Evolutionary conservation across 2,329 filamentous ascomycete genomes (phyloP).

Genomic region (Colletotrichum siamense): DNA sequence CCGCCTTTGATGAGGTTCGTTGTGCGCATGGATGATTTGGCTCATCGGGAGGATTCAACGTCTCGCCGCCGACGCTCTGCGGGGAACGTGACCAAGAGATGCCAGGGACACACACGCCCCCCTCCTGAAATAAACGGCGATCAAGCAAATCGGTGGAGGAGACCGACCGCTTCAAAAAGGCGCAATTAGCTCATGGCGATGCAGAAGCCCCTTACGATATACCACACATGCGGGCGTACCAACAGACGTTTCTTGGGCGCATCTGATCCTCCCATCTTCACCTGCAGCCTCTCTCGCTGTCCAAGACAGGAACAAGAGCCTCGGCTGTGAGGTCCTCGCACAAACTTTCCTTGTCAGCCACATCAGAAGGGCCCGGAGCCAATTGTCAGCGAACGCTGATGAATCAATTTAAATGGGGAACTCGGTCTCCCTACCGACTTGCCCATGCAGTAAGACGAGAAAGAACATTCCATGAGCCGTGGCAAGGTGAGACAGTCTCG

Average conservation of each 20-base stretch:
- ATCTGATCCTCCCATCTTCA: neutral
- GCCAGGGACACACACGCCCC: neutral
- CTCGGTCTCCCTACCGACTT: neutral
- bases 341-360: neutral
- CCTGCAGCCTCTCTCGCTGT: neutral
- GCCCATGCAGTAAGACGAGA: neutral
- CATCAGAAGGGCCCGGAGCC: neutral
- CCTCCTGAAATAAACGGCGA: neutral
- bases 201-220: neutral
- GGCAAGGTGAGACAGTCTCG: neutral
- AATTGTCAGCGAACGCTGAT: neutral
- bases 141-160: neutral
- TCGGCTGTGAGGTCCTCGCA: neutral
- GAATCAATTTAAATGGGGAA: neutral
- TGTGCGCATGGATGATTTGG: slow-evolving; percentile 20
- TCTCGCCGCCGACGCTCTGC: slow-evolving; percentile 11
- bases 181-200: neutral
- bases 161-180: neutral
- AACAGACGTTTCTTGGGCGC: neutral
- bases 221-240: neutral
- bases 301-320: neutral
- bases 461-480: neutral
- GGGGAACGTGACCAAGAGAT: neutral
- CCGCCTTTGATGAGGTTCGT: neutral
- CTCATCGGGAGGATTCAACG: slow-evolving; percentile 22